These are phyloP conservation scores for Cladobotryum protrusum DNA, from an alignment of 2,329 filamentous ascomycete species.

Conservation along the genomic window DNA sequence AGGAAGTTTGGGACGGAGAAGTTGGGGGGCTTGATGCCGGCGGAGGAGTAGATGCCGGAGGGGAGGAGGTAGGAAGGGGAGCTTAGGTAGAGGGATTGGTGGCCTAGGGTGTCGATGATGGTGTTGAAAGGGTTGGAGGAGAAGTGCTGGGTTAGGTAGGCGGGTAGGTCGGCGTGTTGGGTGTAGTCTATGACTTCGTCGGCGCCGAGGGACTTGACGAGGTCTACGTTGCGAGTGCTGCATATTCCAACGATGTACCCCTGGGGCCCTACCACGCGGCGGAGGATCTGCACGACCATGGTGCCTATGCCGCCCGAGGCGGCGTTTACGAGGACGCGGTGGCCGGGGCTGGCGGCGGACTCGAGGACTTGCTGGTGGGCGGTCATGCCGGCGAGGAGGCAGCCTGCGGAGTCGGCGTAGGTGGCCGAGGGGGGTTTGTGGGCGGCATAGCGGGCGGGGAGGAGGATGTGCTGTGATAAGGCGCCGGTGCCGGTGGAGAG, in stretches of 20 bases:
- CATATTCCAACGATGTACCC: conserved; percentile 43
- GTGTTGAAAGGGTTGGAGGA: conserved; percentile 30
- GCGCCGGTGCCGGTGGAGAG: conserved; percentile 32
- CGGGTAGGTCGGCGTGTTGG: conserved; percentile 29
- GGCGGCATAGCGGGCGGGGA: conserved; percentile 28
- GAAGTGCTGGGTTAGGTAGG: conserved; percentile 28
- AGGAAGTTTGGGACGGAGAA: conserved; percentile 25
- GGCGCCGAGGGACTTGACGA: conserved; percentile 42
- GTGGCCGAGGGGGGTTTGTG: conserved; percentile 24
- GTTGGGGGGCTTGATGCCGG: conserved; percentile 32
- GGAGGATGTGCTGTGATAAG: conserved; percentile 33
- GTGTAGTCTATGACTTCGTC: conserved; percentile 44
- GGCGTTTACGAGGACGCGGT: conserved; percentile 42
- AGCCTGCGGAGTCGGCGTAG: conserved; percentile 30
- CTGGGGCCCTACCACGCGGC: conserved; percentile 29
- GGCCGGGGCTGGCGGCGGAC: conserved; percentile 31
- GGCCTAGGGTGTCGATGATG: conserved; percentile 45
- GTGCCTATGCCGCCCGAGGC: conserved; percentile 46
- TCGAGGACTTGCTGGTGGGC: conserved; percentile 33
- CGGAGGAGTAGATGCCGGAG: conserved; percentile 34
- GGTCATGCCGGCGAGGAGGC: conserved; percentile 33
- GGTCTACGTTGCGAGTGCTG: conserved; percentile 37
- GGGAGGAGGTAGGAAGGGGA: conserved; percentile 34
- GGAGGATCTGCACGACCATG: conserved; percentile 39
- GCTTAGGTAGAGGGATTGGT: conserved; percentile 38